These are phyloP conservation scores for Neonectria punicea DNA, from an alignment of 2,329 filamentous ascomycete genomes.

Conservation along the genomic window DNA sequence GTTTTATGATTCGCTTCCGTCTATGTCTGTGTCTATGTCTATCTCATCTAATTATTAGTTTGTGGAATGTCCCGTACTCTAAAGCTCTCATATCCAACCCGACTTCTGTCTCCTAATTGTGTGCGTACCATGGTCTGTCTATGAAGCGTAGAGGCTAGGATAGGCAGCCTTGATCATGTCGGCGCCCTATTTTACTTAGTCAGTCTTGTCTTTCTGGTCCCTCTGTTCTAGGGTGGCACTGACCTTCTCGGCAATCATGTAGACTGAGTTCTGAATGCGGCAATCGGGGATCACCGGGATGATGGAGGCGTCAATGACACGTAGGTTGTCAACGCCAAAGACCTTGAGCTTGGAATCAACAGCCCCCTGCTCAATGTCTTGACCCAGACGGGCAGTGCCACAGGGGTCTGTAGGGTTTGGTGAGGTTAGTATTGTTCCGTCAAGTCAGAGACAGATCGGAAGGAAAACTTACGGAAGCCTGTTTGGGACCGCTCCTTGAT, in stretches of 20 bases:
- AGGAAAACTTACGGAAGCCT: slow-evolving; percentile 55
- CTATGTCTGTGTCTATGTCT: too few species aligned
- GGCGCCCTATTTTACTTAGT: slow-evolving; percentile 21
- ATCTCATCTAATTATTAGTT: too few species aligned
- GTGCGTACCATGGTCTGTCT: neutral
- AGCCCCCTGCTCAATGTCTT: slow-evolving; percentile 52
- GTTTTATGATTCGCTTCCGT: too few species aligned
- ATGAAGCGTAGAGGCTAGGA: neutral
- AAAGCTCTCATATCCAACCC: too few species aligned
- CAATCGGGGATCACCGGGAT: slow-evolving; percentile 66
- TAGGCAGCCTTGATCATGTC: slow-evolving; percentile 25
- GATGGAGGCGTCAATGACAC: slow-evolving; percentile 30
- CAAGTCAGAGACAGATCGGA: too few species aligned
- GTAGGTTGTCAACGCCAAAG: slow-evolving; percentile 30
- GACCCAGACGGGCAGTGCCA: slow-evolving; percentile 64
- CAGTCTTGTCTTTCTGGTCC: neutral
- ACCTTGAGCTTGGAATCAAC: slow-evolving; percentile 28
- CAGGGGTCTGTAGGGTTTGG: slow-evolving; percentile 55
- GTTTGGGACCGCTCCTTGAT: slow-evolving; percentile 70
- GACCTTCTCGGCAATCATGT: slow-evolving; percentile 68
- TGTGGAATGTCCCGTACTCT: too few species aligned
- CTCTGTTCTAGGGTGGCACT: neutral
- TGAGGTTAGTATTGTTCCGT: slow-evolving; percentile 26
- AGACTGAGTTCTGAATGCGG: slow-evolving; percentile 68
- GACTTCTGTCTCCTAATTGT: neutral